Evolutionary conservation across 345 rosid species (phyloP), one percentile per base, ranked within the genome.

Genomic region (Abelmoschus esculentus): DNA sequence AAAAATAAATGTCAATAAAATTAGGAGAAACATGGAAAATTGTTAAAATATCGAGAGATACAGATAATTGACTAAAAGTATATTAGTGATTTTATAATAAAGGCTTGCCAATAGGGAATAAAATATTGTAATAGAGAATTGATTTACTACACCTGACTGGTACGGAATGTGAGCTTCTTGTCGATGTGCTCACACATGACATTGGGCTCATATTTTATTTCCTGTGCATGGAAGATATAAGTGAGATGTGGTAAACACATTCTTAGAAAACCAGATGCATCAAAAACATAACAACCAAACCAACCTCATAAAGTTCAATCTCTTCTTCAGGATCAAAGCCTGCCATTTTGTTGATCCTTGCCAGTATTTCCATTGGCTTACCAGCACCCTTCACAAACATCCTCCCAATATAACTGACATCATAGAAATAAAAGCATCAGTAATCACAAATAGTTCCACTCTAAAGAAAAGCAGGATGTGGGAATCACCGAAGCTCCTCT

Each of bases 151-250:
- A 93, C 98, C 90, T 90, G 98, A 75, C 90, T 84, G 59, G 61
- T 64, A 58, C 82, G 85, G 80, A 90, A 90, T 66, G 98, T 75
- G 44, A 65, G 55, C 72, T 77, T 89, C 86, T 87, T 86, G 76
- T 90, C 93, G 73, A 93, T 81, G 49, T 72, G 86, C 66, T 90
- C 98, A 73, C 96, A 90, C 97, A 93, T 86, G 57, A 93, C 92
- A 75, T 68, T 71, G 38, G 97, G 97, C 73, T 90, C 98, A 76
- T 89, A 93, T 77, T 89, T 87, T 80, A 93, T 90, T 82, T 93
- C 98, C 98, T 93, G 89, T 53, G 77, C 47, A 53, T 8, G 29
- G 58, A 19, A 54, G 58, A 54, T 47, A 73, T 18, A 50, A 13
- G 64, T 46, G 22, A 58, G 50, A 65, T 29, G 44, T 10, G 22